phyloP scores from a whole-genome alignment of 2,329 filamentous ascomycete genomes.

The Penicillium verrucosum region DNA sequence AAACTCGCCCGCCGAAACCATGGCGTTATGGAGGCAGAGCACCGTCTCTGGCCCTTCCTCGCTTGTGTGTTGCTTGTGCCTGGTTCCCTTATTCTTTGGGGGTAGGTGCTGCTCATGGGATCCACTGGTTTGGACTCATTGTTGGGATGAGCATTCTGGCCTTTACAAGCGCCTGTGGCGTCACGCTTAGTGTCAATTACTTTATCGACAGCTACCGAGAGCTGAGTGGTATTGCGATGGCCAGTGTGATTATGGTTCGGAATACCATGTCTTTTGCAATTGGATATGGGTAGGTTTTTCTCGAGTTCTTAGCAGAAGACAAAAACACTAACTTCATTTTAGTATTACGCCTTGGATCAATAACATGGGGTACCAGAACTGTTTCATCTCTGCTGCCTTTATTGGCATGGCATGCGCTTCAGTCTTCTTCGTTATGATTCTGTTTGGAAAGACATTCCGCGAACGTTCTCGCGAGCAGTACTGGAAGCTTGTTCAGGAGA shows the following conservation, averaged over 20 bases:
- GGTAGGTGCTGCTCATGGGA: constrained; percentile 42
- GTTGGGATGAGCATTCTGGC: constrained; percentile 45
- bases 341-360: constrained; percentile 49
- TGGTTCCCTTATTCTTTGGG: constrained; percentile 37
- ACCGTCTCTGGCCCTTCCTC: constrained; percentile 41
- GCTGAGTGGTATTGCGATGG: constrained; percentile 41
- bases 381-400: constrained; percentile 44
- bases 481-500: constrained; percentile 37
- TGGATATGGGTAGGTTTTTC: constrained; percentile 36
- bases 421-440: constrained; percentile 41
- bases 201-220: constrained; percentile 43
- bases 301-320: neutral
- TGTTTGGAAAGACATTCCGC: constrained; percentile 38
- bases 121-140: constrained; percentile 44
- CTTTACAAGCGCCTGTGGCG: constrained; percentile 37
- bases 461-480: constrained; percentile 36
- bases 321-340: neutral
- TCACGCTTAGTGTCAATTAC: constrained; percentile 42
- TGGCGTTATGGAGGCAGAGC: constrained; percentile 43
- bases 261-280: constrained; percentile 51
- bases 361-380: constrained; percentile 45
- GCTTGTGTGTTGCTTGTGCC: constrained; percentile 37
- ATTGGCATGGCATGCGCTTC: constrained; percentile 37
- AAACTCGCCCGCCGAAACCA: constrained; percentile 40
- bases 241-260: constrained; percentile 46